These are phyloP conservation scores for Fusarium heterosporum DNA, from an alignment of 2,329 filamentous ascomycete species.

Conservation along the genomic window DNA sequence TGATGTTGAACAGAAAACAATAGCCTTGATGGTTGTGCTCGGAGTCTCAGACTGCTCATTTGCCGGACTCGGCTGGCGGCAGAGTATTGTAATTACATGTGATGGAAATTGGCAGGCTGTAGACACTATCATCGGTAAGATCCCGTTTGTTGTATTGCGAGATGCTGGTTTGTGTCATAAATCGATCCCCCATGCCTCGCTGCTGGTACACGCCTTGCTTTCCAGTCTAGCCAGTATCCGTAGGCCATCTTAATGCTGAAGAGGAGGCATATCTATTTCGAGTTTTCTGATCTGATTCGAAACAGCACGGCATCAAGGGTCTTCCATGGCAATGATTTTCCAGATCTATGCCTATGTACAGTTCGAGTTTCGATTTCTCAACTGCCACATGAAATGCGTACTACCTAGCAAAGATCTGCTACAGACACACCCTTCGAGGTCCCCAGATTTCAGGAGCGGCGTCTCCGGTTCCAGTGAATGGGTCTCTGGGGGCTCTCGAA, in stretches of 20 bases:
- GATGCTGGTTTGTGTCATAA: constrained; percentile 23
- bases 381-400: background rate
- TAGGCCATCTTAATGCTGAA: background rate
- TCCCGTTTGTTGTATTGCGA: constrained; percentile 21
- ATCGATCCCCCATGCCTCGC: constrained; percentile 18
- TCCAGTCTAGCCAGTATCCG: too few relatives aligned
- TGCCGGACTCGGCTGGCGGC: constrained; percentile 29
- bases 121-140: constrained; percentile 26
- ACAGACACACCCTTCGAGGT: constrained; percentile 36
- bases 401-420: background rate
- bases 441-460: constrained; percentile 48
- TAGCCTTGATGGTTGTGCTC: constrained; percentile 6
- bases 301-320: background rate
- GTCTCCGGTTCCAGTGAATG: constrained; percentile 30
- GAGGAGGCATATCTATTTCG: background rate
- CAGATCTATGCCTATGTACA: background rate
- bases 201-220: constrained; percentile 1
- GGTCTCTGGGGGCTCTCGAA: constrained; percentile 15
- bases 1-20: constrained; percentile 1
- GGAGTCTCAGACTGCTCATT: constrained; percentile 7
- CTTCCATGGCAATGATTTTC: background rate
- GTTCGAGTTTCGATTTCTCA: background rate
- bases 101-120: constrained; percentile 14
- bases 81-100: constrained; percentile 17
- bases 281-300: background rate